phyloP scores from a whole-genome alignment of 495 filamentous ascomycete genomes.

The Talaromyces ruber region DNA sequence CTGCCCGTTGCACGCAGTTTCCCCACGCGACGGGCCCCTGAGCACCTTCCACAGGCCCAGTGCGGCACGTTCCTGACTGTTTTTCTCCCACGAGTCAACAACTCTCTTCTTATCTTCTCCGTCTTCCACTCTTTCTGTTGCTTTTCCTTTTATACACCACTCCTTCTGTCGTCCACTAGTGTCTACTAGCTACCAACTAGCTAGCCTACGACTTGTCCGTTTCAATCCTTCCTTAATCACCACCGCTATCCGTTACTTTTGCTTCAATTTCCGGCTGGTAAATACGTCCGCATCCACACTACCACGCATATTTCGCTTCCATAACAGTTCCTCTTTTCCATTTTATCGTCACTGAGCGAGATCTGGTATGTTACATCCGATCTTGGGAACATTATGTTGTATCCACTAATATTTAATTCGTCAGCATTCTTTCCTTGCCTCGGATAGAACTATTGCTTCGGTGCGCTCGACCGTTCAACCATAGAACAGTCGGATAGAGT shows the following conservation, averaged over 20 bases:
- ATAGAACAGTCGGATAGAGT: background rate
- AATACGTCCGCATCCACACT: background rate
- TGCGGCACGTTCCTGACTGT: conserved; percentile 2
- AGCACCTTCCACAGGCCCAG: background rate
- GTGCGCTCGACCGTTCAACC: background rate
- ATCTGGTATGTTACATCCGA: background rate
- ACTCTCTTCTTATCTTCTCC: conserved; percentile 5
- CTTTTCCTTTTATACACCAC: conserved; percentile 4
- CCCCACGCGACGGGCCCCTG: background rate
- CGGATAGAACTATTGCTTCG: background rate
- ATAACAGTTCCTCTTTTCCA: background rate
- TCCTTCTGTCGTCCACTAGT: conserved; percentile 1
- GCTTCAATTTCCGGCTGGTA: background rate
- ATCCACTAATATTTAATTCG: background rate
- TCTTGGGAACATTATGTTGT: background rate
- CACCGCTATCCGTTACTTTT: background rate
- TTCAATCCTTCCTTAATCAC: background rate
- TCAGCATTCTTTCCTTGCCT: background rate
- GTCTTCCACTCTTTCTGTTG: conserved; percentile 2
- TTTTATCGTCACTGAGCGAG: background rate
- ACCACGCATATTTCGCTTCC: background rate
- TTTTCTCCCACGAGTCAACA: conserved; percentile 4
- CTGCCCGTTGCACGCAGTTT: background rate
- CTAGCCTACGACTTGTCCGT: background rate
- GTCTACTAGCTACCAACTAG: background rate